Evolutionary conservation across 2,329 filamentous ascomycete genomes (phyloP).

Genomic region (Venturia oleaginea): DNA sequence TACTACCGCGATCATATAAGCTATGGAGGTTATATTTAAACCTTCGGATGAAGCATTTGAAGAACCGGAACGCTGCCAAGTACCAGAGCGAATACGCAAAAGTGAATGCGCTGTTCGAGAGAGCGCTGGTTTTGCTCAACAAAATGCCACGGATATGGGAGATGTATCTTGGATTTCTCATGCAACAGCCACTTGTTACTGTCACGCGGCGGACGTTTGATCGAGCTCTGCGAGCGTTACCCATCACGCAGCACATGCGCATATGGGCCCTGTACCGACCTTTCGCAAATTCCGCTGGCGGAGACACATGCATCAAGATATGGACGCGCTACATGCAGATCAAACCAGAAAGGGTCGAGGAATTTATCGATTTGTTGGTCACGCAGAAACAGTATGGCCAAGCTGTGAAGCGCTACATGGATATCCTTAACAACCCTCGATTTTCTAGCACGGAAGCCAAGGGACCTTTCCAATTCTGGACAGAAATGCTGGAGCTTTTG

Average conservation of each 20-base stretch:
- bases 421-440: conserved; percentile 78
- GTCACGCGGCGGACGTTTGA: conserved; percentile 83
- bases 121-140: conserved; percentile 84
- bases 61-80: conserved; percentile 71
- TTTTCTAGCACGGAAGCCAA: conserved; percentile 92
- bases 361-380: conserved; percentile 83
- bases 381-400: conserved; percentile 81
- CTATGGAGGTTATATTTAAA: conserved; percentile 96
- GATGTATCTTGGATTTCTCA: conserved; percentile 86
- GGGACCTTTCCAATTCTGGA: conserved; percentile 94
- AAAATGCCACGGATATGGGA: conserved; percentile 99
- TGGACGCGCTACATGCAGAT: conserved; percentile 97
- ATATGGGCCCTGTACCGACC: conserved; percentile 89
- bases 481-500: conserved; percentile 89
- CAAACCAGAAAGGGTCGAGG: conserved; percentile 88
- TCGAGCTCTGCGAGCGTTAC: conserved; percentile 79
- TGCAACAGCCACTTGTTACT: conserved; percentile 86
- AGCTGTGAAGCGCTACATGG: conserved; percentile 83
- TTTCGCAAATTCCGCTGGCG: conserved; percentile 84
- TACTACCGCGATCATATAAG: conserved; percentile 92
- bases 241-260: conserved; percentile 88
- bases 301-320: conserved; percentile 82
- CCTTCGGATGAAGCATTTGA: conserved; percentile 72
- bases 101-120: conserved; percentile 90
- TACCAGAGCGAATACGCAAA: conserved; percentile 79